A percentile compares a stretch with the other conserved stretches of the same genome.
These are phyloP conservation scores for Suillus paluster DNA, from an alignment of 768 basidiomycete genomes.

Conservation along the genomic window DNA sequence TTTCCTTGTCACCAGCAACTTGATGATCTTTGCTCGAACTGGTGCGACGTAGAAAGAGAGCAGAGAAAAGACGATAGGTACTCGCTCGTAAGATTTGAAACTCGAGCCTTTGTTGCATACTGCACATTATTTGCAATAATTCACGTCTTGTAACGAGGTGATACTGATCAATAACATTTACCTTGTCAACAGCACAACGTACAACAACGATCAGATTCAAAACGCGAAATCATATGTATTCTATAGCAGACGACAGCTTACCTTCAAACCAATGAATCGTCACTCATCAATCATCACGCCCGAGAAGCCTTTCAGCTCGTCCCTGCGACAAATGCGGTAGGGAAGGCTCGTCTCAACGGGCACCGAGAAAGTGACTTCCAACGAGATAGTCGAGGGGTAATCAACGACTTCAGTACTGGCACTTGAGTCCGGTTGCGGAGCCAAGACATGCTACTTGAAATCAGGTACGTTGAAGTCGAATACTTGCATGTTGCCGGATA, in stretches of 20 bases:
- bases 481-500: slow-evolving; percentile 16
- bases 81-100: too few relatives aligned
- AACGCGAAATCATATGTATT: slow-evolving; percentile 34
- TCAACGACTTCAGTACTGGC: slow-evolving; percentile 10
- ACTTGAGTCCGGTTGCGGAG: neutral
- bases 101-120: too few relatives aligned
- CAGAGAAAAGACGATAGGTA: too few relatives aligned
- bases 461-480: slow-evolving; percentile 37
- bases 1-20: too few relatives aligned
- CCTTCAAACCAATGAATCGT: slow-evolving; percentile 45
- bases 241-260: slow-evolving; percentile 22
- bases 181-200: neutral
- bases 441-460: slow-evolving; percentile 9
- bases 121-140: neutral
- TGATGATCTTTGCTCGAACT: too few relatives aligned
- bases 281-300: slow-evolving; percentile 50
- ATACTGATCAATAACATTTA: slow-evolving; percentile 4
- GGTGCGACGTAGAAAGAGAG: too few relatives aligned
- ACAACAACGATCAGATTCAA: slow-evolving; percentile 21
- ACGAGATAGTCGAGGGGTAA: slow-evolving; percentile 14
- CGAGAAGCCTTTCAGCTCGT: slow-evolving; percentile 33
- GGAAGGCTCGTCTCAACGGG: slow-evolving; percentile 34
- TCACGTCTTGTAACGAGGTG: neutral
- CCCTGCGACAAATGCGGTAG: slow-evolving; percentile 32
- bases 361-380: slow-evolving; percentile 26